Percentiles rank a stretch among this genome's conserved stretches.
These are phyloP conservation scores for Panicum virgatum DNA, from an alignment of 202 grass and related monocot species.

Conservation along the genomic window DNA sequence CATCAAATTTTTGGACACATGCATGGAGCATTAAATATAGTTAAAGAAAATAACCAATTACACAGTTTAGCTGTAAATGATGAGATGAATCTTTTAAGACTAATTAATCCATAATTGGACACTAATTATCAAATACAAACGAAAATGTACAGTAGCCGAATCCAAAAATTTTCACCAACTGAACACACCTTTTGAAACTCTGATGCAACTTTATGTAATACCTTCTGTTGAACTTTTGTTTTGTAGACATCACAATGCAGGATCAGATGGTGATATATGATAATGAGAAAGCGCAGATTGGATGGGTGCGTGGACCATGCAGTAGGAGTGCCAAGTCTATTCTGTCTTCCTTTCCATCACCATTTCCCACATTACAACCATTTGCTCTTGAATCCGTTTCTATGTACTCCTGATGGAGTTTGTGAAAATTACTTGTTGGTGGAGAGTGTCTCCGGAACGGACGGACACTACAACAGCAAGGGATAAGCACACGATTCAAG, in stretches of 20 bases:
- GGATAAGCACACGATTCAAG: no score
- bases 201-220: constrained; percentile 18
- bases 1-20: no score
- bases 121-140: no score
- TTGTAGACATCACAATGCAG: constrained; percentile 83
- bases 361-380: constrained; percentile 35
- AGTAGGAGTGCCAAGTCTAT: constrained; percentile 64
- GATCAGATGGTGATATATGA: constrained; percentile 95
- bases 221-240: constrained; percentile 12
- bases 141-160: no score
- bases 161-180: no score
- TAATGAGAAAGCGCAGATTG: constrained; percentile 74
- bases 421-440: constrained; percentile 22
- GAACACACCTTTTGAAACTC: constrained; percentile 37
- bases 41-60: no score
- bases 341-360: constrained; percentile 56
- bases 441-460: no score
- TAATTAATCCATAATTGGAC: no score
- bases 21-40: no score
- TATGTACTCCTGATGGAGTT: constrained; percentile 36
- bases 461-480: no score
- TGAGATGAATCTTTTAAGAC: no score
- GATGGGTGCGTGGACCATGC: constrained; percentile 73
- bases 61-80: no score
- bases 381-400: constrained; percentile 23